These are phyloP conservation scores for Rhizopus sp. DNA, from an alignment of 371 early-diverging fungal species.

Conservation along the genomic window DNA sequence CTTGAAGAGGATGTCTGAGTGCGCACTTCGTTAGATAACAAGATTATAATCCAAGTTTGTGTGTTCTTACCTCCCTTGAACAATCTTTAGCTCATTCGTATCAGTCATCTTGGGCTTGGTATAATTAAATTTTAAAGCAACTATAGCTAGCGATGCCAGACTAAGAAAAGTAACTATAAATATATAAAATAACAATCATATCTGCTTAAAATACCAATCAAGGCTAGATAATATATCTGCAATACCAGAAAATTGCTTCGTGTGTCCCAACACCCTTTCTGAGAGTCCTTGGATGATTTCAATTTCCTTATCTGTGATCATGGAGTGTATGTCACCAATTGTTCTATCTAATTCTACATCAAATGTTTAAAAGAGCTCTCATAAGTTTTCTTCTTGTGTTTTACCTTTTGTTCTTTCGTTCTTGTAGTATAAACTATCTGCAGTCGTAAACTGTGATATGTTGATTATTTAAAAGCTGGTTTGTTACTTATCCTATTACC, in stretches of 20 bases:
- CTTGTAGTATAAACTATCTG: conserved; percentile 72
- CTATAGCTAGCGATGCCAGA: conserved; percentile 62
- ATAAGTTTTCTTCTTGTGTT: background rate
- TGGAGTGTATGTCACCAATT: conserved; percentile 76
- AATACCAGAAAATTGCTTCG: conserved; percentile 31
- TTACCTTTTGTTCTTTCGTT: conserved; percentile 65
- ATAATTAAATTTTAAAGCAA: conserved; percentile 58
- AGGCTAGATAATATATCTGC: conserved; percentile 61
- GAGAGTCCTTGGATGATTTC: conserved; percentile 70
- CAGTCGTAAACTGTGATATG: conserved; percentile 68
- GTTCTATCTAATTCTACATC: conserved; percentile 64
- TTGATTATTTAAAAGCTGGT: background rate
- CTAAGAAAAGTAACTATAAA: conserved; percentile 32
- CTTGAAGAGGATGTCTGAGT: conserved; percentile 74
- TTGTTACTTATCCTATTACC: conserved; percentile 9
- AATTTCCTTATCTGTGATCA: conserved; percentile 75
- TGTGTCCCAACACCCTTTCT: conserved; percentile 49
- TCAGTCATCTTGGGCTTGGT: conserved; percentile 59
- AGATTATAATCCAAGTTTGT: background rate
- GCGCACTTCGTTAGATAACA: background rate
- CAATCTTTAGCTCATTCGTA: conserved; percentile 42
- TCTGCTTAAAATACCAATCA: conserved; percentile 60
- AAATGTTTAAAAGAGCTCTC: background rate
- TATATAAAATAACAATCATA: background rate
- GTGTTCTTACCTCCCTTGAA: conserved; percentile 59